phyloP scores from a whole-genome alignment of 75 land plant species.

The Cryptomeria japonica region DNA sequence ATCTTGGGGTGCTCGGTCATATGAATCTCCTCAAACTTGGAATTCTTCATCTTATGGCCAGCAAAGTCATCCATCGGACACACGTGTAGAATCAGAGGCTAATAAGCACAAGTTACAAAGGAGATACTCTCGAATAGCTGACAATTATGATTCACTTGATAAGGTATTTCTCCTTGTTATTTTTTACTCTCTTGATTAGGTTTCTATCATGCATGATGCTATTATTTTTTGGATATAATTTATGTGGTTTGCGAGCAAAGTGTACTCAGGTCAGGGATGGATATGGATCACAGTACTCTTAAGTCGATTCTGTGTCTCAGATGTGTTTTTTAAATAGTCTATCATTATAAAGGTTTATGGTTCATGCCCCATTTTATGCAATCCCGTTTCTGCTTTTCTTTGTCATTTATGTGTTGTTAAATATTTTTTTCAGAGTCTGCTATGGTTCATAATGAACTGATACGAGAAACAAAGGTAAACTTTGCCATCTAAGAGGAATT shows the following conservation, averaged over 20 bases:
- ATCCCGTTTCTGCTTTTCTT: neutral
- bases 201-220: no score
- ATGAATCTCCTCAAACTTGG: neutral
- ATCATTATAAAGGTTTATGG: neutral
- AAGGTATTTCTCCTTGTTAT: neutral
- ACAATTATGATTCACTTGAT: conserved; percentile 13
- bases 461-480: neutral
- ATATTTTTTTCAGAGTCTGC: neutral
- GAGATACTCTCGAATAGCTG: conserved; percentile 7
- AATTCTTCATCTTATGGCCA: neutral
- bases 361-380: neutral
- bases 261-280: neutral
- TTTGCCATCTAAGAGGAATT: neutral
- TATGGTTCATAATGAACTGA: neutral
- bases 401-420: neutral
- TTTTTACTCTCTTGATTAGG: neutral
- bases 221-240: neutral
- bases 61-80: neutral
- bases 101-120: conserved; percentile 13
- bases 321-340: neutral
- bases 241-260: neutral
- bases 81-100: neutral
- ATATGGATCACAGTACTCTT: neutral
- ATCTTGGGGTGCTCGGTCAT: neutral
- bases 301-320: neutral